Base-by-base conservation (phyloP, 2,329 filamentous ascomycete genomes). In the Colletotrichum tanaceti region DNA sequence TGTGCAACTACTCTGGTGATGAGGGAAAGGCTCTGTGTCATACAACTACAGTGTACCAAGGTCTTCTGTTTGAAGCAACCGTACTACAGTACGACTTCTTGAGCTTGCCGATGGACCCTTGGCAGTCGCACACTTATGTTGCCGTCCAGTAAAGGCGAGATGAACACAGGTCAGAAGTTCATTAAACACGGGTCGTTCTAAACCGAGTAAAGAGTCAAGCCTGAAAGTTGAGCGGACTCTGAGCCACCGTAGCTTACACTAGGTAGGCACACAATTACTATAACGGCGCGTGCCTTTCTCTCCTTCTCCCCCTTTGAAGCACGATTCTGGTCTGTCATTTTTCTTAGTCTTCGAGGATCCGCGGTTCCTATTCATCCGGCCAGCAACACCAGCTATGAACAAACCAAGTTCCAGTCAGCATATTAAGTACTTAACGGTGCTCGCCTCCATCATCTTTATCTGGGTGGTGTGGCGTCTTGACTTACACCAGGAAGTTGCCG, bases 381-480 rank as follows among this genome's bases (percentile, higher is more conserved):
- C 44, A 24, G 2, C 18, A 39, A 39, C 11, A 38, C 39, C 38
- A 28, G 50, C 35, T 43, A 66, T 69, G 62, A 61, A 55, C 24
- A 57, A 52, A n/a, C n/a, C 50, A 16, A 16, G 50, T 4, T n/a
- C 53, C 6, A 54, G 46, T 18, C 53, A 63, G 39, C 52, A 59
- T 32, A 63, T 70, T 60, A 70, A 70, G 47, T 64, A 38, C 38
- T 54, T 70, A 44, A 65, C 54, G 3, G 49, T 58, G 14, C 6
- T 58, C 3, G 58, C 62, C 11, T 59, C 50, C n/a, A 16, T 70
- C 7, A 53, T 71, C 10, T 70, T 70, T 38, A 63, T 71, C 39
- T 71, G 67, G 63, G 39, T 67, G 5, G 47, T 68, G n/a, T 67
- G 57, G 60, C 61, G 44, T 14, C 46, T 71, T 2, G 44, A 68